Percentiles rank a stretch among this genome's conserved stretches.
These are phyloP conservation scores for Begonia loranthoides DNA, from an alignment of 306 rosid species.

Conservation along the genomic window DNA sequence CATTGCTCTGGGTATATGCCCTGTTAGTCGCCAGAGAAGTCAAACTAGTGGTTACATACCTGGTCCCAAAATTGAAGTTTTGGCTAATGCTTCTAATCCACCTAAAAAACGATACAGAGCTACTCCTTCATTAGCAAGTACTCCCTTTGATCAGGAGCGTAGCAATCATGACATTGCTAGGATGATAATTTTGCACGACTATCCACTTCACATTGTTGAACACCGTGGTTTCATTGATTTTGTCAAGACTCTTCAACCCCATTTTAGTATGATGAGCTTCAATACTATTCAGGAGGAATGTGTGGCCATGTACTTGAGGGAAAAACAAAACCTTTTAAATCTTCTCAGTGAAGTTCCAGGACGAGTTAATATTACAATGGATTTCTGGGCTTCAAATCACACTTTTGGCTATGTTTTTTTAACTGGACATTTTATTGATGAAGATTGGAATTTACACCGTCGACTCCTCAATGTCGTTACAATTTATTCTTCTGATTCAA, in stretches of 20 bases:
- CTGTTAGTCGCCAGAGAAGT: slow-evolving; percentile 45
- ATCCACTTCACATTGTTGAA: slow-evolving; percentile 78
- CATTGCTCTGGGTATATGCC: slow-evolving; percentile 64
- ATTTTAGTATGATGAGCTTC: slow-evolving; percentile 33
- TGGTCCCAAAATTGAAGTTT: slow-evolving; percentile 14
- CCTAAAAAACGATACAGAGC: slow-evolving; percentile 46
- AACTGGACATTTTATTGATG: slow-evolving; percentile 78
- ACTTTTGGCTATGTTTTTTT: slow-evolving; percentile 49
- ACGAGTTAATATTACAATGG: slow-evolving; percentile 65
- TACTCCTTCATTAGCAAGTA: slow-evolving; percentile 19
- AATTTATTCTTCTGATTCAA: slow-evolving; percentile 49
- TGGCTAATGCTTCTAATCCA: slow-evolving; percentile 21
- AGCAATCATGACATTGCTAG: slow-evolving; percentile 55
- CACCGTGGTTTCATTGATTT: slow-evolving; percentile 63
- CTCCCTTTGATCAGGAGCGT: slow-evolving; percentile 48
- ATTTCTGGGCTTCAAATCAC: slow-evolving; percentile 61
- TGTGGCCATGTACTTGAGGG: slow-evolving; percentile 36
- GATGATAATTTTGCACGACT: slow-evolving; percentile 78
- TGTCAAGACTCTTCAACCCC: slow-evolving; percentile 57
- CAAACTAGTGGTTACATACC: slow-evolving; percentile 16
- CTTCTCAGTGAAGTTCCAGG: slow-evolving; percentile 53
- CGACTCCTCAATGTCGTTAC: slow-evolving; percentile 58
- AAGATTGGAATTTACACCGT: slow-evolving; percentile 57
- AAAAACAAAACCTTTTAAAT: slow-evolving; percentile 55
- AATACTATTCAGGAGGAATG: slow-evolving; percentile 41